A percentile compares a stretch with the other conserved stretches of the same genome.
Conservation (phyloP, 2,329 filamentous ascomycete genomes). For the Periconia sp. region DNA sequence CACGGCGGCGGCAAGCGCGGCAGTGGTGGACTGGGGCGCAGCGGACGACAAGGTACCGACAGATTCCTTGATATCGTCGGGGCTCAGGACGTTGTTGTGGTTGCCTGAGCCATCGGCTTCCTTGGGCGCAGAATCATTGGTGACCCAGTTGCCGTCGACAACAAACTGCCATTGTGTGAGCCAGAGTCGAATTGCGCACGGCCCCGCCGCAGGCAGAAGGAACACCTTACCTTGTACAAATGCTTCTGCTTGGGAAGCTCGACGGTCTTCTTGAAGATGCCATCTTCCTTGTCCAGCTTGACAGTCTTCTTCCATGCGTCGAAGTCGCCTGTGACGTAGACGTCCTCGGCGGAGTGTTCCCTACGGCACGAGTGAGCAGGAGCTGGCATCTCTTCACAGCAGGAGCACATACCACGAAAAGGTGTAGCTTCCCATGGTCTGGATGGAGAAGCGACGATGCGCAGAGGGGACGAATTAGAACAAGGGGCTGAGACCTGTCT, state of each 20-base stretch:
- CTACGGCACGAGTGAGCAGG: constrained; percentile 55
- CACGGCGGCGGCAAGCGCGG: constrained; percentile 70
- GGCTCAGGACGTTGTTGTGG: constrained; percentile 88
- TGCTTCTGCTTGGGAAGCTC: constrained; percentile 75
- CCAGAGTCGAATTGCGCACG: constrained; percentile 9
- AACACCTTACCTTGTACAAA: constrained; percentile 85
- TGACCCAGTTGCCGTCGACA: constrained; percentile 89
- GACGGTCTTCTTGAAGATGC: constrained; percentile 80
- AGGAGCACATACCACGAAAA: constrained; percentile 69
- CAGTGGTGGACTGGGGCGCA: constrained; percentile 73
- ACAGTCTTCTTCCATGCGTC: constrained; percentile 91
- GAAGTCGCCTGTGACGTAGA: constrained; percentile 95
- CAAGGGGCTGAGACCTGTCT: constrained; percentile 34
- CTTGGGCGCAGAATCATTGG: constrained; percentile 78
- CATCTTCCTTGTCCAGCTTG: constrained; percentile 76
- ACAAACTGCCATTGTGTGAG: constrained; percentile 71
- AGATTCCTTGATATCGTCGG: constrained; percentile 69
- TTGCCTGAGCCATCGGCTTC: constrained; percentile 84
- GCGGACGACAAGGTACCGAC: constrained; percentile 68
- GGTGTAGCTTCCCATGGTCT: constrained; percentile 69
- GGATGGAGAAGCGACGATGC: constrained; percentile 3
- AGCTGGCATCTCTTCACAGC: constrained; percentile 8
- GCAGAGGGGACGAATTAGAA: constrained; percentile 22
- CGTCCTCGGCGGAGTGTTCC: constrained; percentile 82
- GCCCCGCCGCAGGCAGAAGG: constrained; percentile 2